Conservation (phyloP, 495 filamentous ascomycete species). For the Endocarpon pusillum region DNA sequence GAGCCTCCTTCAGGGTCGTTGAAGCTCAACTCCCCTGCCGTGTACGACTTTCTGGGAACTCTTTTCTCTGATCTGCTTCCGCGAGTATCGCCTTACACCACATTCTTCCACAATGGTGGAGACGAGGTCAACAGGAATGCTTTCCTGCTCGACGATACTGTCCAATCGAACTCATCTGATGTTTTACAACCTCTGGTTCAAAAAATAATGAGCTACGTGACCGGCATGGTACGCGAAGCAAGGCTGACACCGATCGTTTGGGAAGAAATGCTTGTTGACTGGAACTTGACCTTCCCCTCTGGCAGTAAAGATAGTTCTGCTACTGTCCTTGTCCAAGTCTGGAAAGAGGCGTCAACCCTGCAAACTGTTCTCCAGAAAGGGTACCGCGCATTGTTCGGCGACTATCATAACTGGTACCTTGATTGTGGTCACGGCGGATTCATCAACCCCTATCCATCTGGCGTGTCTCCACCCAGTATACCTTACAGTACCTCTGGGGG, state of each 20-base stretch:
- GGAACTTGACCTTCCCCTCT: constrained; percentile 45
- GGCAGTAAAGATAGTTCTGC: constrained; percentile 6
- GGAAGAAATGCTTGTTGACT: constrained; percentile 66
- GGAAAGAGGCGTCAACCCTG: constrained; percentile 42
- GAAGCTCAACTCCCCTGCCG: constrained; percentile 50
- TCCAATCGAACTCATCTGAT: constrained; percentile 38
- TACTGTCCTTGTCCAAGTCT: constrained; percentile 54
- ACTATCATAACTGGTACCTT: constrained; percentile 69
- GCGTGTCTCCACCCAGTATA: not conserved
- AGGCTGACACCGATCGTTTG: constrained; percentile 56
- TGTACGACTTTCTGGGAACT: constrained; percentile 48
- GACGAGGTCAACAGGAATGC: constrained; percentile 65
- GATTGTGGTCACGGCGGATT: constrained; percentile 69
- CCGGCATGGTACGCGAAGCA: constrained; percentile 34
- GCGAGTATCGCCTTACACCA: constrained; percentile 41
- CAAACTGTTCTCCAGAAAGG: constrained; percentile 37
- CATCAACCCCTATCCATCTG: constrained; percentile 29
- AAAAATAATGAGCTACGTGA: constrained; percentile 47
- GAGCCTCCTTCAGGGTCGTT: constrained; percentile 65
- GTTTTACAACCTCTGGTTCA: constrained; percentile 57
- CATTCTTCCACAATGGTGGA: constrained; percentile 70
- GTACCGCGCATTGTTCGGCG: constrained; percentile 49
- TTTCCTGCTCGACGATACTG: constrained; percentile 52
- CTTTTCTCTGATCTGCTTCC: constrained; percentile 59
- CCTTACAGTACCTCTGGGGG: constrained; percentile 1